Evolutionary conservation across 2,329 filamentous ascomycete genomes (phyloP).

Genomic region (Colletotrichum eremochloae): DNA sequence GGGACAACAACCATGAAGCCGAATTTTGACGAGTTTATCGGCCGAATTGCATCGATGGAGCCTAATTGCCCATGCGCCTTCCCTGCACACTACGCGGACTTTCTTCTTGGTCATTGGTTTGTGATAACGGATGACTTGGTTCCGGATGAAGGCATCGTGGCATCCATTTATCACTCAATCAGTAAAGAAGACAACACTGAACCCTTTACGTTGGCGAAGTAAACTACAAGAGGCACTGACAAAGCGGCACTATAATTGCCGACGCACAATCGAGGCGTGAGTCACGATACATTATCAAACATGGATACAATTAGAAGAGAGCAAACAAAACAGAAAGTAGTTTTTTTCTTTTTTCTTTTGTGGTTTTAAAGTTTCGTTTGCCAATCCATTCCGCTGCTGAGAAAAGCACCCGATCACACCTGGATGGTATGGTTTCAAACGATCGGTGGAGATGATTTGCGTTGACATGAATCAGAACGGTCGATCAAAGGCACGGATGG

Average conservation of each 20-base stretch:
- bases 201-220: neutral
- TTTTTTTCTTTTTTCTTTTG: neutral
- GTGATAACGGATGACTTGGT: neutral
- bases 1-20: neutral
- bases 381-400: neutral
- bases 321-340: no score
- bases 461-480: neutral
- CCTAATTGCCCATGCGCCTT: neutral
- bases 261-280: neutral
- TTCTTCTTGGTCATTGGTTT: neutral
- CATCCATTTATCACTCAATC: neutral
- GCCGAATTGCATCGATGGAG: neutral
- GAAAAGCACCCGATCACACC: neutral
- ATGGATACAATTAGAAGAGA: no score
- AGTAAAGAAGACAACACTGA: neutral
- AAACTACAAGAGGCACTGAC: neutral
- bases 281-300: no score
- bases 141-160: neutral
- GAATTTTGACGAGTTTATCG: neutral
- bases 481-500: neutral
- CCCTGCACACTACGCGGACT: neutral
- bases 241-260: neutral
- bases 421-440: slow-evolving; percentile 7
- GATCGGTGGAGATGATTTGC: slow-evolving; percentile 6
- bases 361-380: neutral